Conservation (phyloP, 805 yeast genomes). For the Kuraishia cidri region DNA sequence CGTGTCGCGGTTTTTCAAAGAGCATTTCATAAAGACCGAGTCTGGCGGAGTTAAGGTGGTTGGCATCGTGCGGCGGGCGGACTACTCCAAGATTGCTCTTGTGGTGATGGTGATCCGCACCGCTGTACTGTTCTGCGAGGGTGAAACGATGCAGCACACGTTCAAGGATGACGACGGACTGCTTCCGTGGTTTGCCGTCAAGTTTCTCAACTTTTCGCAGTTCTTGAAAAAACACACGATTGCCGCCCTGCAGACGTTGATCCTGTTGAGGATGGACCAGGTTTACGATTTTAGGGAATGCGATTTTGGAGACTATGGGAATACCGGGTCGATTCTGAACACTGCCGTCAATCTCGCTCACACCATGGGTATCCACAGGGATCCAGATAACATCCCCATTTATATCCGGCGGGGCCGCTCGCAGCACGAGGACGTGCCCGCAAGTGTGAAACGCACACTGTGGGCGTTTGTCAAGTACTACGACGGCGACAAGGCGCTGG, state of each 20-base stretch:
- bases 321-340: background rate
- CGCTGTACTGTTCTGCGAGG: no score
- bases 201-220: background rate
- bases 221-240: background rate
- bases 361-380: constrained; percentile 1
- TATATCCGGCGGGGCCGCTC: background rate
- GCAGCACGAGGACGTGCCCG: background rate
- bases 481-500: constrained; percentile 1
- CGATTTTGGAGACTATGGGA: background rate
- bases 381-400: background rate
- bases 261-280: background rate
- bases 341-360: background rate
- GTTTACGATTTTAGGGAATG: constrained; percentile 1
- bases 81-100: no score
- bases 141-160: no score
- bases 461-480: background rate
- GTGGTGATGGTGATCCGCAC: background rate
- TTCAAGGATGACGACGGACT: no score
- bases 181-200: no score
- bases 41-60: no score
- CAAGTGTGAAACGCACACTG: background rate
- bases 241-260: background rate
- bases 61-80: no score
- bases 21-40: no score
- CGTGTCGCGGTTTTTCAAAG: no score